Evolutionary conservation across 768 basidiomycete genomes (phyloP).

Genomic region (Omphalotus guepiniiformis): DNA sequence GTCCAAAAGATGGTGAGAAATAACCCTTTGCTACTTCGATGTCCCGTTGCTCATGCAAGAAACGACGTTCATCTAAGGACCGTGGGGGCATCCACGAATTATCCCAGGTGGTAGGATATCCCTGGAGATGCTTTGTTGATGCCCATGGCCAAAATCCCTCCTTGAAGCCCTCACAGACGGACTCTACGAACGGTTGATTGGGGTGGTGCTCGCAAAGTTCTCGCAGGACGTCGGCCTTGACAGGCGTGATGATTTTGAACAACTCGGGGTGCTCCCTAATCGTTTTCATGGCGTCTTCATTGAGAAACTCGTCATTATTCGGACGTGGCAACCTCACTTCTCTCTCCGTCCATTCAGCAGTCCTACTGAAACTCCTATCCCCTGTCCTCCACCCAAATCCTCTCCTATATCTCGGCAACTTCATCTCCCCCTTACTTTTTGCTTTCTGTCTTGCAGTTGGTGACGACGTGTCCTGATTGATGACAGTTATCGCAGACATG

Average conservation of each 20-base stretch:
- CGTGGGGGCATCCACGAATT: slow-evolving; percentile 13
- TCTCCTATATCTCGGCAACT: too few relatives aligned
- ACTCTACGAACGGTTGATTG: slow-evolving; percentile 32
- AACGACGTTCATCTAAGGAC: slow-evolving; percentile 15
- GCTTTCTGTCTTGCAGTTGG: too few relatives aligned
- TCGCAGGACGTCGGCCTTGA: slow-evolving; percentile 29
- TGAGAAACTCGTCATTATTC: background rate
- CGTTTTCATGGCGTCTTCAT: background rate
- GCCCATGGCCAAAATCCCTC: slow-evolving; percentile 46
- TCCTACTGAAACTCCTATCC: too few relatives aligned
- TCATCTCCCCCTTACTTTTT: too few relatives aligned
- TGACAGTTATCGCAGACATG: too few relatives aligned
- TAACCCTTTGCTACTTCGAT: slow-evolving; percentile 19
- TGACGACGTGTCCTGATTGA: too few relatives aligned
- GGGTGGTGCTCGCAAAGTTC: slow-evolving; percentile 28
- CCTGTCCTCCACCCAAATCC: too few relatives aligned
- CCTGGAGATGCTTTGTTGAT: slow-evolving; percentile 14
- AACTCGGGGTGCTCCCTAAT: background rate
- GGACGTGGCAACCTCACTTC: background rate
- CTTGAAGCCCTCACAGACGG: slow-evolving; percentile 23
- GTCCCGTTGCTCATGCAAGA: slow-evolving; percentile 23
- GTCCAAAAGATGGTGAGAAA: slow-evolving; percentile 29
- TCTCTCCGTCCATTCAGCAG: background rate
- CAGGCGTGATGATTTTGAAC: slow-evolving; percentile 21
- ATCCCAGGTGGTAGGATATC: slow-evolving; percentile 12